Evolutionary conservation across 192 early-diverging fungal species (phyloP), one percentile per base, ranked within the genome.

Genomic region (Coemansia sp.): DNA sequence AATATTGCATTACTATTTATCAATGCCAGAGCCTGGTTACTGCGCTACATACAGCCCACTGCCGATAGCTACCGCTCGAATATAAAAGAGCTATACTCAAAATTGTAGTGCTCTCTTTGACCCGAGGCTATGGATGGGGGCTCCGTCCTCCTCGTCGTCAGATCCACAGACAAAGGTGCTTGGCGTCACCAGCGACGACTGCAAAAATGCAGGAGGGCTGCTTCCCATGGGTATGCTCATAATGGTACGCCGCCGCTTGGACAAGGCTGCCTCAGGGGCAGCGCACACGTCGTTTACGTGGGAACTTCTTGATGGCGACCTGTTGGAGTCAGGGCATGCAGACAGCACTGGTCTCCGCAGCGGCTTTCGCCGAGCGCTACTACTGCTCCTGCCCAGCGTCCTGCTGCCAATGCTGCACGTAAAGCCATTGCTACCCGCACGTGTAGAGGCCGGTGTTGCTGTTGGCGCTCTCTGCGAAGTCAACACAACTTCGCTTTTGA

Each of bases 401-500:
- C 33, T 54, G 35, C 55, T 24, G 36, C 56, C 40, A 24, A 26
- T 18, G 29, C 41, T 41, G 36, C 57, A 27, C 5, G 53, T 39
- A 56, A 18, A 32, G 18, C 32, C 40, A 19, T 15, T 36, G 53
- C 26, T 43, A 29, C 58, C 52, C 38, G 38, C 33, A 10, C 62
- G 24, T 19, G 29, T 32, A 7, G 44, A 53, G 19, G 53, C 58
- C 9, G 66, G 43, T 4, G 44, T 60, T n/a, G 74, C 39, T 19
- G 44, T 53, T 29, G 52, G 24, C 15, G 59, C 56, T 5, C 67
- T 41, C 17, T 64, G 70, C 22, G 67, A 39, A 3, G 67, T 67
- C 40, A 60, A 63, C 17, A 80, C 71, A 14, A 80, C 76, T 33
- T 80, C 76, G 60, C 52, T 80, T 53, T 70, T 80, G 12, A 80